Evolutionary conservation across 1,139 yeast species (phyloP), one percentile per base, ranked within the genome.

Genomic region (Yamadazyma dushanensis): DNA sequence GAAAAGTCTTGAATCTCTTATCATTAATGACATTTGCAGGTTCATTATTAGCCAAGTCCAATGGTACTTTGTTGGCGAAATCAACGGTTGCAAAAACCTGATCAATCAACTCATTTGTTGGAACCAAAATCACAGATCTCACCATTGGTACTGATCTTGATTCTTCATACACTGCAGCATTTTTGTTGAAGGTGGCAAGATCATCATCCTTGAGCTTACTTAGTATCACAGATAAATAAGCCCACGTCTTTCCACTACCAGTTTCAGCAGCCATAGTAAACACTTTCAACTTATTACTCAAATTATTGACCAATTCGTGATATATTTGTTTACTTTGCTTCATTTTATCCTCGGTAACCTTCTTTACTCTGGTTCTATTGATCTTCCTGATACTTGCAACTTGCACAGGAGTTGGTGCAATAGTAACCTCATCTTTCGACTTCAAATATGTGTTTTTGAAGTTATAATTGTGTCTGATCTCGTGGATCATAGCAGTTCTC

Each of bases 211-310:
- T 78, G 49, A 87, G 63, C 45, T 76, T 78, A 36, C 88, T 83
- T 34, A 90, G 49, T 26, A 90, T 47, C 0, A 96, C 89, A 0
- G 86, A 78, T 41, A 90, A 57, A 54, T 90, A 92, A 0, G 97
- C 89, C 80, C 96, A 79, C 0, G 98, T 92, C 57, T 92, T 92
- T 7, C 98, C 97, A 0, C 95, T 83, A 0, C 97, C 98, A 0
- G 98, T 92, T 56, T 92, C 97, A 2, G 97, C 96, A 2, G 97
- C 97, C 39, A 92, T 59, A 3, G 95, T 79, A 62, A 80, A 88
- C 0, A 83, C 73, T 47, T 80, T 80, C 29, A 80, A 59, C 40
- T 72, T 67, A 13, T 56, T 59, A 19, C 40, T 39, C 42, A 65
- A 68, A 38, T 69, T 67, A 26, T 49, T 44, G 35, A 57, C 54